Conservation (phyloP, 2,329 filamentous ascomycete genomes). For the Aspergillus eucalypticola region DNA sequence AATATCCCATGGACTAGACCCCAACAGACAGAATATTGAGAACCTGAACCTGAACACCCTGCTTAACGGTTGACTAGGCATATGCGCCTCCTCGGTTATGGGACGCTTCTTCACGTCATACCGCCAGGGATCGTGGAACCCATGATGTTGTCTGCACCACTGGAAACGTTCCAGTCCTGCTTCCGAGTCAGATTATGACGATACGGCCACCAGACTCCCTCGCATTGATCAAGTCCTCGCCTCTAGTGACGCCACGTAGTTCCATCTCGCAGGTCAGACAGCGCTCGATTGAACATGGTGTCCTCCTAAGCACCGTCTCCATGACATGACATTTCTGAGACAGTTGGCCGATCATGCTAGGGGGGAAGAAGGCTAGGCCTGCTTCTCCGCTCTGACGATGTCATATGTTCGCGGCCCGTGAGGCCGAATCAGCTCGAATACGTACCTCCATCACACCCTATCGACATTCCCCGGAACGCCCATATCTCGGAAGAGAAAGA, state of each 20-base stretch:
- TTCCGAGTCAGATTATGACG: background rate
- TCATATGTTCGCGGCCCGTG: background rate
- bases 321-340: background rate
- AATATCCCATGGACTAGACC: background rate
- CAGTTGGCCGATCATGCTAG: background rate
- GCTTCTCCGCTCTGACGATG: background rate
- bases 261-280: background rate
- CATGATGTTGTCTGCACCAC: background rate
- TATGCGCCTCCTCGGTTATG: background rate
- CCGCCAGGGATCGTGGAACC: constrained; percentile 2
- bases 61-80: background rate
- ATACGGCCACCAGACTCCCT: background rate
- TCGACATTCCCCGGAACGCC: background rate
- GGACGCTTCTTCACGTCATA: constrained; percentile 3
- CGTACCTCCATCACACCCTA: background rate
- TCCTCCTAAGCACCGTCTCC: background rate
- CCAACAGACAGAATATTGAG: background rate
- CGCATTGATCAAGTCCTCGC: background rate
- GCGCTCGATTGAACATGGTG: background rate
- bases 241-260: background rate
- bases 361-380: background rate
- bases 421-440: background rate
- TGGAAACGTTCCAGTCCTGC: background rate
- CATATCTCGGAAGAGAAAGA: background rate
- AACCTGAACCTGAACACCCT: background rate